Evolutionary conservation across 495 filamentous ascomycete genomes (phyloP), one percentile per base, ranked within the genome.

Genomic region (Aspergillus sclerotiicarbonarius): DNA sequence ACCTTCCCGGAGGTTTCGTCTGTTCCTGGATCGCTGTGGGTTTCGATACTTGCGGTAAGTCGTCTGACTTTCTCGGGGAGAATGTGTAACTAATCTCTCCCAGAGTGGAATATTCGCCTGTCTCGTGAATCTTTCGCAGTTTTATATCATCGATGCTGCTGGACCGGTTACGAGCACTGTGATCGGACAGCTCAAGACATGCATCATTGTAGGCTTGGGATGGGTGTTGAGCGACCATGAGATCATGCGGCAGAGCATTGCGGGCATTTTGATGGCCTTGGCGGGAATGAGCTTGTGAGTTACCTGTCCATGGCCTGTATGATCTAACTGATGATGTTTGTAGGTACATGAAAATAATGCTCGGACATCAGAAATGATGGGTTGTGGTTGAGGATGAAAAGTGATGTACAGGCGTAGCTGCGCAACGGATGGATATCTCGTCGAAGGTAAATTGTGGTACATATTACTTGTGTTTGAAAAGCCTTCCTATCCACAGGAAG

Each of bases 131-230:
- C 75, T 90, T 48, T 87, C 84, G 8, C 87, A 89, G 63, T 90
- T 90, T 63, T 87, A 87, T 64, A 89, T 91, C 61, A 84, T 90
- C 37, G 86, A 83, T 21, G 82, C 82, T 43, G 84, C 86, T 1
- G 88, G 88, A 0, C 81, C 87, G 5, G 85, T 90, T 8, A 85
- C 83, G 20, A 87, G 84, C 54, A 89, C 87, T 0, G 86, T 91
- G 10, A 83, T 90, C 4, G 88, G 87, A 0, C 87, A 90, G 57
- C 33, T 73, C 53, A 79, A 79, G 66, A 79, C 72, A 1, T 74
- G 71, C 47, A 66, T 71, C 13, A 76, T 79, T 55, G 73, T 79
- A 2, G 62, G 63, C 9, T 55, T 79, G 41, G 75, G 76, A 8
- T 76, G 69, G 72, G 62, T 62, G 0, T 33, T 64, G 5, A 65